Percentiles rank a stretch among this genome's conserved stretches.
These are phyloP conservation scores for Cercophora samala DNA, from an alignment of 495 filamentous ascomycete genomes.

Conservation along the genomic window DNA sequence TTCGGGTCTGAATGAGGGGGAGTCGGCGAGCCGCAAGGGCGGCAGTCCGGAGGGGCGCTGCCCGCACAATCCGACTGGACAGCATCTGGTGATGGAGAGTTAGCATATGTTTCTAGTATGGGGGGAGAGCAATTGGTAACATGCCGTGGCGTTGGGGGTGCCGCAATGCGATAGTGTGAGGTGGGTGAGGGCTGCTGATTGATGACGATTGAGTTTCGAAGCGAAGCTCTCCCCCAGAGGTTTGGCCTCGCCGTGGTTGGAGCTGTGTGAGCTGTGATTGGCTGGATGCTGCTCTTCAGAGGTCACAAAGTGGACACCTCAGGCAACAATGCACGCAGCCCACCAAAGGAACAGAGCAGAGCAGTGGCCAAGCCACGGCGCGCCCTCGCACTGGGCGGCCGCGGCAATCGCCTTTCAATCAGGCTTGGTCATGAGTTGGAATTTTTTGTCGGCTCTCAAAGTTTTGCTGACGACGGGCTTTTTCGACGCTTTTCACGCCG, in stretches of 20 bases:
- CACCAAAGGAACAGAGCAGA: neutral
- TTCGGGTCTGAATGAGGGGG: slow-evolving; percentile 48
- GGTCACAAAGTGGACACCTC: slow-evolving; percentile 18
- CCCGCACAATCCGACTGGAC: slow-evolving; percentile 56
- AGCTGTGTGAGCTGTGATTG: slow-evolving; percentile 11
- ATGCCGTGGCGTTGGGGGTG: slow-evolving; percentile 27
- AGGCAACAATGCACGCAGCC: slow-evolving; percentile 22
- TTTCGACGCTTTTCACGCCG: slow-evolving; percentile 40
- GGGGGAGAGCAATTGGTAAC: slow-evolving; percentile 6
- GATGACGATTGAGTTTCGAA: slow-evolving; percentile 24
- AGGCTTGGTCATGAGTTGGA: slow-evolving; percentile 26
- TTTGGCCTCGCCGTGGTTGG: neutral
- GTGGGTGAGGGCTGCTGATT: slow-evolving; percentile 16
- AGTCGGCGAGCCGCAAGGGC: slow-evolving; percentile 43
- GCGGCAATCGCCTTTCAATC: slow-evolving; percentile 27
- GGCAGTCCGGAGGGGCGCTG: slow-evolving; percentile 53
- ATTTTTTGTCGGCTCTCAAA: slow-evolving; percentile 42
- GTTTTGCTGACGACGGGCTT: slow-evolving; percentile 42
- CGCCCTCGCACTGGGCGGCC: slow-evolving; percentile 15
- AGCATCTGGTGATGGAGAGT: slow-evolving; percentile 54
- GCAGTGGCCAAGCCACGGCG: neutral
- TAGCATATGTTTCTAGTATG: neutral
- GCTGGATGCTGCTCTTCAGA: neutral
- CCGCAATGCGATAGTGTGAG: slow-evolving; percentile 27
- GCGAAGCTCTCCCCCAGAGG: neutral